Evolutionary conservation across 139 green algal species (phyloP).

Genomic region (Auxenochlorella protothecoides): DNA sequence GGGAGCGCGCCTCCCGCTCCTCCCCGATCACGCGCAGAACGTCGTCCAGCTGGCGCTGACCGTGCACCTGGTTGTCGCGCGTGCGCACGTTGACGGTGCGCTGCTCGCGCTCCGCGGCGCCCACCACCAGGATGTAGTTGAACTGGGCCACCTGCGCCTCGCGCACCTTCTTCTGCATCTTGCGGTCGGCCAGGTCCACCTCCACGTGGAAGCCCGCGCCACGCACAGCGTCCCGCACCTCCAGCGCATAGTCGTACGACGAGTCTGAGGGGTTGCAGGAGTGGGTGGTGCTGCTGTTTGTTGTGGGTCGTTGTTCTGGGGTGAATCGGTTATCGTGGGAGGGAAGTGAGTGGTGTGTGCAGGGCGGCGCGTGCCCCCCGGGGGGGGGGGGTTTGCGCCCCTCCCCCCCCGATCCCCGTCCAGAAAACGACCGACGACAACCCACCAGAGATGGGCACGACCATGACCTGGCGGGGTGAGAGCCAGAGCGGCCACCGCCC

Average conservation of each 20-base stretch:
- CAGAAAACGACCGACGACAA: background rate
- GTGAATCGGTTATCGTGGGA: too few species aligned
- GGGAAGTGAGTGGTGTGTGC: too few species aligned
- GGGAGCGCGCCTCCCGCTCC: slow-evolving; percentile 17
- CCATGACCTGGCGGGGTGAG: slow-evolving; percentile 87
- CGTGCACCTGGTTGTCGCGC: slow-evolving; percentile 74
- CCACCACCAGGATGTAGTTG: slow-evolving; percentile 97
- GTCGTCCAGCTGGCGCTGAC: slow-evolving; percentile 16
- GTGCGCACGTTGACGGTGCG: slow-evolving; percentile 88
- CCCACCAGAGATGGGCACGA: slow-evolving; percentile 80
- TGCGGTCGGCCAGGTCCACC: slow-evolving; percentile 69
- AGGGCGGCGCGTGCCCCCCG: too few species aligned
- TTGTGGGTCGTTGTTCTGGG: too few species aligned
- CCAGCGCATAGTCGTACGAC: slow-evolving; percentile 57
- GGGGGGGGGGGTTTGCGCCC: too few species aligned
- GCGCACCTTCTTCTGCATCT: slow-evolving; percentile 97
- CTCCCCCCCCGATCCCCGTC: background rate
- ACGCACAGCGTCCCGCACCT: slow-evolving; percentile 58
- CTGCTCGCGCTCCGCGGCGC: slow-evolving; percentile 61
- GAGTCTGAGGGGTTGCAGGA: slow-evolving; percentile 22
- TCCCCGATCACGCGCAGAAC: slow-evolving; percentile 23
- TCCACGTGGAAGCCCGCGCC: slow-evolving; percentile 60
- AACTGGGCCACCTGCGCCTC: slow-evolving; percentile 91
- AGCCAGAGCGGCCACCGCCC: slow-evolving; percentile 98
- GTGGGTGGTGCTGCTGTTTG: background rate